Evolutionary conservation across 78 protist genomes (phyloP).

Genomic region (Dictyostelium citrinum): DNA sequence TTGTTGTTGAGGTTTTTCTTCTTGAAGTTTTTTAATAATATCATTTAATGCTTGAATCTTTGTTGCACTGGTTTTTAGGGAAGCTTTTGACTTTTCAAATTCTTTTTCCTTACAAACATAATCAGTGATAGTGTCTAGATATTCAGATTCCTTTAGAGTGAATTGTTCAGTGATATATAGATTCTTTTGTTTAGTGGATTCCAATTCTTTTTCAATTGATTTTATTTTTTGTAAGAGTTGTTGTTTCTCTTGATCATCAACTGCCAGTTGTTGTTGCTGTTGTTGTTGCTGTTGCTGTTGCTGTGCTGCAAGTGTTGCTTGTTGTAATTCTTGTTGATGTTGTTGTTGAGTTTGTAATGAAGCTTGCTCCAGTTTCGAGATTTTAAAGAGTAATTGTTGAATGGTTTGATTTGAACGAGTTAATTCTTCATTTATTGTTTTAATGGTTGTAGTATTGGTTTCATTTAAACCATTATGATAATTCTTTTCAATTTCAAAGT

Average conservation of each 20-base stretch:
- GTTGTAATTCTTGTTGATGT: background rate
- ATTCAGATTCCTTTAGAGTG: constrained; percentile 1
- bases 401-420: background rate
- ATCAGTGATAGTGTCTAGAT: background rate
- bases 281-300: background rate
- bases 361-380: background rate
- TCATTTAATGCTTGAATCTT: background rate
- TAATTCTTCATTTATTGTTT: background rate
- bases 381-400: background rate
- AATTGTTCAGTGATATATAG: background rate
- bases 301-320: background rate
- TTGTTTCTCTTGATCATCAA: background rate
- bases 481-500: background rate
- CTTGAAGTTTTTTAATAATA: constrained; percentile 13
- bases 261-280: background rate
- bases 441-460: background rate
- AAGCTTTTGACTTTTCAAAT: background rate
- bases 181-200: background rate
- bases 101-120: background rate
- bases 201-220: background rate
- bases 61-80: background rate
- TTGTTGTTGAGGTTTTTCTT: constrained; percentile 1
- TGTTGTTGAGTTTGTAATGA: background rate
- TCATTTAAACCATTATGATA: background rate
- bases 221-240: background rate